Evolutionary conservation across 352 stramenopile genomes (phyloP).

Genomic region (Phytophthora nicotianae): DNA sequence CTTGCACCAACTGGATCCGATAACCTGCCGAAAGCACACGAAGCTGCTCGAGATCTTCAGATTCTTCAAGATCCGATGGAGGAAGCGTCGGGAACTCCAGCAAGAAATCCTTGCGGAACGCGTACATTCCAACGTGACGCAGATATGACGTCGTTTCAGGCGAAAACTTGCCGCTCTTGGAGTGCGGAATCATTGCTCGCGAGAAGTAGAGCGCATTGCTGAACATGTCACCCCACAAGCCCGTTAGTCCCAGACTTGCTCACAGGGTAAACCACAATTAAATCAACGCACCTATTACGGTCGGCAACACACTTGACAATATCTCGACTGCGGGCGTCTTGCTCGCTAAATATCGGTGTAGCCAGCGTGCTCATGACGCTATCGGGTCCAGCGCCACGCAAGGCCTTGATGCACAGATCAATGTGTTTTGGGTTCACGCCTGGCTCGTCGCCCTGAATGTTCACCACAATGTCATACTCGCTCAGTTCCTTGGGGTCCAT

Average conservation of each 20-base stretch:
- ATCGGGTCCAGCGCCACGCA: constrained; percentile 48
- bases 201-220: constrained; percentile 90
- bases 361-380: constrained; percentile 83
- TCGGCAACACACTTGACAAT: constrained; percentile 83
- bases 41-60: constrained; percentile 85
- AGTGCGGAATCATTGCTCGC: constrained; percentile 77
- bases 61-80: constrained; percentile 54
- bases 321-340: constrained; percentile 59
- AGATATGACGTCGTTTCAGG: constrained; percentile 60
- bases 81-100: constrained; percentile 69
- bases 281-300: constrained; percentile 48
- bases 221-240: background rate
- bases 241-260: background rate
- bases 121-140: constrained; percentile 84
- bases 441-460: constrained; percentile 87
- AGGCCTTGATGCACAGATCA: constrained; percentile 63
- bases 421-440: constrained; percentile 82
- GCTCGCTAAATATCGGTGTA: constrained; percentile 64
- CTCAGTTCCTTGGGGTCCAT: constrained; percentile 48
- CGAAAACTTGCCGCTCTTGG: constrained; percentile 61
- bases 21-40: constrained; percentile 81
- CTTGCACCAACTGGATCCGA: constrained; percentile 70
- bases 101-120: constrained; percentile 76
- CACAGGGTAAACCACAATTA: background rate
- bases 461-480: constrained; percentile 79